A percentile compares a stretch with the other conserved stretches of the same genome.
Evolutionary conservation across 441 rosid species (phyloP).

Genomic region (Euphorbia schlechtendalii): DNA sequence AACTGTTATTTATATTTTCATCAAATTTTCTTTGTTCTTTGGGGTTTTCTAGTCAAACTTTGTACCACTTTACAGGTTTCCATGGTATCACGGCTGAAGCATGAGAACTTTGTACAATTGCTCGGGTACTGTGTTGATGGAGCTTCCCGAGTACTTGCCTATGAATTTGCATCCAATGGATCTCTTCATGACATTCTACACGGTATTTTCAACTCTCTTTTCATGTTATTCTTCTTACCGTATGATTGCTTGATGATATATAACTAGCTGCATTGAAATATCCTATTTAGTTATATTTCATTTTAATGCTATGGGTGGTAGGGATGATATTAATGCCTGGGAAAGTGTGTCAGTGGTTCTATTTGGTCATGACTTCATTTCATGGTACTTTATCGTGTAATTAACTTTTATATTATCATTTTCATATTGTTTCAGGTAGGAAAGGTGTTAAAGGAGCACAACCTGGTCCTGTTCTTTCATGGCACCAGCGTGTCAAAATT

Average conservation of each 20-base stretch:
- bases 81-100: constrained; percentile 75
- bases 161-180: constrained; percentile 96
- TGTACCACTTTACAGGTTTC: constrained; percentile 43
- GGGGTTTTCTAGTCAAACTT: constrained; percentile 13
- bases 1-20: neutral
- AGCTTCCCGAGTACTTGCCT: constrained; percentile 70
- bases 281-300: neutral
- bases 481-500: constrained; percentile 87
- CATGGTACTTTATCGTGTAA: neutral
- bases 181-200: constrained; percentile 93
- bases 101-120: constrained; percentile 78
- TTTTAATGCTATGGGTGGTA: neutral
- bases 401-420: constrained; percentile 7
- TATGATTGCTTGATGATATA: neutral
- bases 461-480: constrained; percentile 92
- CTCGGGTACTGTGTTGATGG: constrained; percentile 90
- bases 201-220: constrained; percentile 39
- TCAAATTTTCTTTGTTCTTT: neutral
- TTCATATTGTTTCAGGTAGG: constrained; percentile 44
- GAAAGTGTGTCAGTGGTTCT: neutral
- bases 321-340: neutral
- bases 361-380: neutral
- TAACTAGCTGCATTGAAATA: constrained; percentile 5
- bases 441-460: constrained; percentile 99
- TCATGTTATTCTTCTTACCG: neutral